A percentile compares a stretch with the other conserved stretches of the same genome.
phyloP scores from a whole-genome alignment of 2,329 filamentous ascomycete species.

The Trichoderma simmonsii region DNA sequence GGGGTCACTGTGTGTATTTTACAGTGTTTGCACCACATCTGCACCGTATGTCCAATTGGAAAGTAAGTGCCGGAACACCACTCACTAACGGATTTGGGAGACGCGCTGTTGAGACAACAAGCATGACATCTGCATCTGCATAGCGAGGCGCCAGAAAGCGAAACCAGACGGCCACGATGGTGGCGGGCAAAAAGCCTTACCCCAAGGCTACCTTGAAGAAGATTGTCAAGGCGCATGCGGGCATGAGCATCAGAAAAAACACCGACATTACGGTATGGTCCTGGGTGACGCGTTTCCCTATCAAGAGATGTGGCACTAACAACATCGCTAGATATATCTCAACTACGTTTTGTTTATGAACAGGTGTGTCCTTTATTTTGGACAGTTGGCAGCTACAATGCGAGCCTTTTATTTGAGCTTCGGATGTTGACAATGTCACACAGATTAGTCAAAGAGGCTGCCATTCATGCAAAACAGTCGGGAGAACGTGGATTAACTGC shows the following conservation, averaged over 20 bases:
- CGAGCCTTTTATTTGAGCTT: too few relatives aligned
- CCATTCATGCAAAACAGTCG: slow-evolving; percentile 69
- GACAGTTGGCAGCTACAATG: neutral
- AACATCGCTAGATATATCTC: slow-evolving; percentile 68
- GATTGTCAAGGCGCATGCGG: slow-evolving; percentile 84
- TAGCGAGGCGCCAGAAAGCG: neutral
- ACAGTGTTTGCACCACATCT: slow-evolving; percentile 20
- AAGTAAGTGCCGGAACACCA: neutral
- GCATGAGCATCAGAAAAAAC: slow-evolving; percentile 77
- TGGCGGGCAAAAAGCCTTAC: slow-evolving; percentile 67
- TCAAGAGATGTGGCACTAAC: slow-evolving; percentile 24
- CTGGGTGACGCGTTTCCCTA: neutral
- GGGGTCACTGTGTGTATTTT: slow-evolving; percentile 13
- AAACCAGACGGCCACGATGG: slow-evolving; percentile 27
- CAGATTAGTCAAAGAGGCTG: slow-evolving; percentile 76
- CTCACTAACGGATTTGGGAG: neutral
- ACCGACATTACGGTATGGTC: slow-evolving; percentile 71
- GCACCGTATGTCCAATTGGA: neutral
- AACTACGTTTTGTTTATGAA: slow-evolving; percentile 82
- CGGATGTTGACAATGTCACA: neutral
- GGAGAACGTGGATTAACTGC: slow-evolving; percentile 73
- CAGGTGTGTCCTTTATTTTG: slow-evolving; percentile 40
- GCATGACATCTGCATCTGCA: slow-evolving; percentile 5
- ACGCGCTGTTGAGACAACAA: neutral
- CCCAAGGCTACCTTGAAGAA: slow-evolving; percentile 82